phyloP scores from a whole-genome alignment of 2,329 filamentous ascomycete species.

The Ophiognomonia clavigignenti-juglandacearum region DNA sequence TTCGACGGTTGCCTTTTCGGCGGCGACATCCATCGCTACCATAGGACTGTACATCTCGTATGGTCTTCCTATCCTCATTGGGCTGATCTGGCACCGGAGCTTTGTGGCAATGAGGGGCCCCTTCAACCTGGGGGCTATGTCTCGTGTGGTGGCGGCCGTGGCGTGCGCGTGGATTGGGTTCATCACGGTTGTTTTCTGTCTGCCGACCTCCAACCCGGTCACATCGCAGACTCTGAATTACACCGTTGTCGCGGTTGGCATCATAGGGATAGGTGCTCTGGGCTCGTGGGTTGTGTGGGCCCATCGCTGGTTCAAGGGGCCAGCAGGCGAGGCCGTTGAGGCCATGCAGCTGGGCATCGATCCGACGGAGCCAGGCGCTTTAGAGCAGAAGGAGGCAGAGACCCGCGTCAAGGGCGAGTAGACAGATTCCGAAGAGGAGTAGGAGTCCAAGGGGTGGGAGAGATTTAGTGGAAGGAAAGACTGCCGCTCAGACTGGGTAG shows the following conservation, averaged over 20 bases:
- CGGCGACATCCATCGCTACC: slow-evolving; percentile 55
- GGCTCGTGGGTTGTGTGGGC: slow-evolving; percentile 49
- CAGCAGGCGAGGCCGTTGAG: slow-evolving; percentile 46
- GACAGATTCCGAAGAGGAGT: no score
- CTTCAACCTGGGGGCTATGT: slow-evolving; percentile 45
- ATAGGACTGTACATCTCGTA: slow-evolving; percentile 56
- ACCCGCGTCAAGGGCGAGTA: no score
- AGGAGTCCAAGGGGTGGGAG: no score
- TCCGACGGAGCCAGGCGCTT: slow-evolving; percentile 37
- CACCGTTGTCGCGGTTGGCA: slow-evolving; percentile 53
- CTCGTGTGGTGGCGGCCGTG: slow-evolving; percentile 40
- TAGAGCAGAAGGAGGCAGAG: slow-evolving; percentile 31
- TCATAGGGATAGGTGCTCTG: slow-evolving; percentile 43
- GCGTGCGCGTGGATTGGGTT: slow-evolving; percentile 48
- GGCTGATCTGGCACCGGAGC: slow-evolving; percentile 43
- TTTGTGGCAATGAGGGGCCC: slow-evolving; percentile 49
- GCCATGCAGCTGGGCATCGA: slow-evolving; percentile 45
- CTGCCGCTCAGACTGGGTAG: no score
- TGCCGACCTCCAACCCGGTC: slow-evolving; percentile 51
- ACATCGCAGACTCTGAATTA: slow-evolving; percentile 55
- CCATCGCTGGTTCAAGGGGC: slow-evolving; percentile 50
- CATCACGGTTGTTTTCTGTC: slow-evolving; percentile 53
- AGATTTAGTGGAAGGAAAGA: no score
- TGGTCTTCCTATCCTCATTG: slow-evolving; percentile 51
- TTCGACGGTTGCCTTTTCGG: slow-evolving; percentile 49